Base-by-base conservation (phyloP, 345 rosid species). In the Dipteronia dyeriana region DNA sequence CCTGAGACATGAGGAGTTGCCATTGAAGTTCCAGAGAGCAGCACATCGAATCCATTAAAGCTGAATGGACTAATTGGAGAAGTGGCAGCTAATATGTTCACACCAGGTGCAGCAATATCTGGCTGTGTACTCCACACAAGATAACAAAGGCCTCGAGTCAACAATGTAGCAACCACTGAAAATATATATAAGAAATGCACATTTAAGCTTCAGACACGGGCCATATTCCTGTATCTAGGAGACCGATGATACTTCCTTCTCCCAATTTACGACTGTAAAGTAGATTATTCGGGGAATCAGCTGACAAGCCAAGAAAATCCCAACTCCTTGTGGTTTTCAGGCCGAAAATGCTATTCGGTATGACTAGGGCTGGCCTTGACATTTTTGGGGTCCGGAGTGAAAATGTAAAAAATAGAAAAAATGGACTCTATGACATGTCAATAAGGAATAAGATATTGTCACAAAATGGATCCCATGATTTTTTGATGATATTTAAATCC, bases 71-170 rank as follows among this genome's bases (percentile, higher is more conserved):
- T 67, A 34, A 68, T 14, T 2, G 87, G 80, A 47, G 86, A 56
- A 80, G 76, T 81, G 9, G 88, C 83, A 20, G 87, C 88, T 38
- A 87, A 65, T 74, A 85, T 78, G 45, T 78, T 81, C 39, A 83
- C 88, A 11, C 90, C 88, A 0, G 88, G 90, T 51, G 85, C 90
- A 0, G 81, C 83, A 41, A 87, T 79, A 49, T 85, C 88, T 3
- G 88, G 90, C 88, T 87, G 79, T 60, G n/a, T 63, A n/a, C 31
- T 66, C 26, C 41, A 70, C 66, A 19, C 26, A 39, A 66, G n/a
- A n/a, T 7, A 65, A 9, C 41, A 19, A n/a, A 8, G n/a, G 12
- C 62, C 13, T 12, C 47, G 59, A 5, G 34, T 31, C 34, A 41
- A 61, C 13, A 62, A 47, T 38, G 66, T 23, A 20, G 26, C 14